Conservation (phyloP, 1,284 basidiomycete species). For the Microbotryum saponariae region DNA sequence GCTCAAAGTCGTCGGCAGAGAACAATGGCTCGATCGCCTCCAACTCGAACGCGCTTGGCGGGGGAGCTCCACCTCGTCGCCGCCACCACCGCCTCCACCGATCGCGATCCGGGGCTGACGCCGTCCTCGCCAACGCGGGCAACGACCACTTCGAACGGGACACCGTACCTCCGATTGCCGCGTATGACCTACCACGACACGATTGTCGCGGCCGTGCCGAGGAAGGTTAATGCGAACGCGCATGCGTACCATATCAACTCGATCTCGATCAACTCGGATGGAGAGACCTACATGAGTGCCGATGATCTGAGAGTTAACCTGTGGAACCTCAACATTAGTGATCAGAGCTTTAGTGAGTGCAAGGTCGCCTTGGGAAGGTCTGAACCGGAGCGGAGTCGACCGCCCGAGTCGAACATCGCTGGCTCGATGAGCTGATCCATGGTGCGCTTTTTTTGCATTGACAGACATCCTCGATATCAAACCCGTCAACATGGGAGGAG, state of each 20-base stretch:
- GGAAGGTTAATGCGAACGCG: conserved; percentile 98
- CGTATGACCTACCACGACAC: conserved; percentile 91
- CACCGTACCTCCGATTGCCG: conserved; percentile 62
- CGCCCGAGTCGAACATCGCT: neutral
- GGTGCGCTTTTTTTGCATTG: neutral
- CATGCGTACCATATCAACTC: conserved; percentile 99
- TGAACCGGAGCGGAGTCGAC: too few species aligned
- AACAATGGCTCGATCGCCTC: conserved; percentile 56
- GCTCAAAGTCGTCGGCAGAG: conserved; percentile 88
- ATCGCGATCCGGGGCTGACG: conserved; percentile 12
- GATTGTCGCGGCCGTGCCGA: conserved; percentile 95
- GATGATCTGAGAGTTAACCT: conserved; percentile 96
- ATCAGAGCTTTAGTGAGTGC: conserved; percentile 94
- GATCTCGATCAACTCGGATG: conserved; percentile 97
- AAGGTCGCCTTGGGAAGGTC: too few species aligned
- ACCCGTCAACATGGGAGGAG: conserved; percentile 99
- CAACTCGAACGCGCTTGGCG: conserved; percentile 3
- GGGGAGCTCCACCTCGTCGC: conserved; percentile 22
- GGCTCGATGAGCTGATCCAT: neutral
- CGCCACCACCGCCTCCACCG: conserved; percentile 12
- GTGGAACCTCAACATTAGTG: conserved; percentile 97
- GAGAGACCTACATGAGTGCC: conserved; percentile 97
- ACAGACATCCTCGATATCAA: conserved; percentile 99
- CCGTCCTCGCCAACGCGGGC: conserved; percentile 19
- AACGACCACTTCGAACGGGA: conserved; percentile 29